Evolutionary conservation across 495 filamentous ascomycete species (phyloP), one percentile per base, ranked within the genome.

Genomic region (Chaetomidium leptoderma): DNA sequence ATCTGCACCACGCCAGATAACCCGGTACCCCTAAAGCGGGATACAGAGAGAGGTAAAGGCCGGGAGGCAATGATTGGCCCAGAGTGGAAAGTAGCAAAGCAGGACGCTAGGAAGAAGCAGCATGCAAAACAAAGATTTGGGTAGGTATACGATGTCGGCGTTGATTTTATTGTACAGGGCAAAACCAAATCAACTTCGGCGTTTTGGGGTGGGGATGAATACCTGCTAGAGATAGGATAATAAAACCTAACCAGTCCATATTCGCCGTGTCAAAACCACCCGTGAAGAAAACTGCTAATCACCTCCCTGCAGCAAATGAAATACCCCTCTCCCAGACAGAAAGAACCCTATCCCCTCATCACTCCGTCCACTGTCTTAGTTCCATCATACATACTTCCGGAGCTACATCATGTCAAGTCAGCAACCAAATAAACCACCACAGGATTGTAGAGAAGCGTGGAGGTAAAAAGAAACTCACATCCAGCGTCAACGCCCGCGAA

Each of bases 401-500:
- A 73, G 64, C 71, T 73, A 27, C 23, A 40, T 36, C 21, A 21
- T 17, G 30, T 4, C 14, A 53, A n/a, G 26, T 32, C 17, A 57
- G 43, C 27, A 39, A 58, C n/a, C n/a, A n/a, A n/a, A n/a, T n/a
- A n/a, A 3, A 16, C 30, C 8, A 23, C 32, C 29, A 37, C 2
- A 30, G 21, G 7, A 43, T 23, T 36, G 6, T 21, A 16, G 29
- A 17, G n/a, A 53, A 19, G 33, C 26, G 24, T 9, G 13, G 17
- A n/a, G 16, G 30, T 1, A 44, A 24, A 49, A 35, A 16, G 44
- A 48, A 51, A 74, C 92, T 92, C 72, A 97, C 92, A 85, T 97
- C 92, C 63, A 97, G 78, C 32, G 92, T 97, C 70, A 99, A 74
- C 11, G 88, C 87, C 75, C 87, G 86, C 55, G 86, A 91, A 68